These are phyloP conservation scores for Protomyces arabidopsidicola DNA, from an alignment of 1,139 yeast genomes.

Conservation along the genomic window DNA sequence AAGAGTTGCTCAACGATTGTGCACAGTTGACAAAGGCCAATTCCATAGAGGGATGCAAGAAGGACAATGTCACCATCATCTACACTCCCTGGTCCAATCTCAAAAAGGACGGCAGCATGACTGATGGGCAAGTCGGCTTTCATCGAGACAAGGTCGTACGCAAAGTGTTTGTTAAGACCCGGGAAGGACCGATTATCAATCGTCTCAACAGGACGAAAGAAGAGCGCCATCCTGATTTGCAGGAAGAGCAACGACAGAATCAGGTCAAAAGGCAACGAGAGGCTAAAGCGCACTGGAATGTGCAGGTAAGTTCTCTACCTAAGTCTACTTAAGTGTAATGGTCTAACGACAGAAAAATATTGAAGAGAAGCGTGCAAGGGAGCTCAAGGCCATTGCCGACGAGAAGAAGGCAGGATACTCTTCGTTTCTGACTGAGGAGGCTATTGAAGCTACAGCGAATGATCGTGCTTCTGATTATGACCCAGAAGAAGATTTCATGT, in stretches of 20 bases:
- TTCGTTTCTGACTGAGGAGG: constrained; percentile 53
- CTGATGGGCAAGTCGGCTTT: constrained; percentile 77
- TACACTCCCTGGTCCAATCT: constrained; percentile 72
- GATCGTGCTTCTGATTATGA: constrained; percentile 46
- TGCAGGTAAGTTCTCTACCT: neutral
- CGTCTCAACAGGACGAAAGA: constrained; percentile 62
- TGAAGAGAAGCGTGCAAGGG: constrained; percentile 37
- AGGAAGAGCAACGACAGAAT: constrained; percentile 43
- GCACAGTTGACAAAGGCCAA: constrained; percentile 77
- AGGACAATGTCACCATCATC: constrained; percentile 62
- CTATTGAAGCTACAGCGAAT: constrained; percentile 13
- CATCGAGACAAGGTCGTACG: constrained; percentile 52
- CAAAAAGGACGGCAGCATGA: constrained; percentile 69
- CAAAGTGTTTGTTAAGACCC: constrained; percentile 52
- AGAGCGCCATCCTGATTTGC: constrained; percentile 50
- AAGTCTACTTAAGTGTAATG: neutral
- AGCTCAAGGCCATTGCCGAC: constrained; percentile 36
- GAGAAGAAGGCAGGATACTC: constrained; percentile 48
- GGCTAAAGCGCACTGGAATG: constrained; percentile 22
- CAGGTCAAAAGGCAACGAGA: constrained; percentile 37
- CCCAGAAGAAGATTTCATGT: constrained; percentile 66
- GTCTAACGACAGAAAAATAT: constrained; percentile 39
- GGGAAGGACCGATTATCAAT: constrained; percentile 62
- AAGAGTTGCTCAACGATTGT: constrained; percentile 53
- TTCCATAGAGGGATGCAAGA: constrained; percentile 72